Evolutionary conservation across 2,329 filamentous ascomycete genomes (phyloP).

Genomic region (Ilyonectria mors-panacis): DNA sequence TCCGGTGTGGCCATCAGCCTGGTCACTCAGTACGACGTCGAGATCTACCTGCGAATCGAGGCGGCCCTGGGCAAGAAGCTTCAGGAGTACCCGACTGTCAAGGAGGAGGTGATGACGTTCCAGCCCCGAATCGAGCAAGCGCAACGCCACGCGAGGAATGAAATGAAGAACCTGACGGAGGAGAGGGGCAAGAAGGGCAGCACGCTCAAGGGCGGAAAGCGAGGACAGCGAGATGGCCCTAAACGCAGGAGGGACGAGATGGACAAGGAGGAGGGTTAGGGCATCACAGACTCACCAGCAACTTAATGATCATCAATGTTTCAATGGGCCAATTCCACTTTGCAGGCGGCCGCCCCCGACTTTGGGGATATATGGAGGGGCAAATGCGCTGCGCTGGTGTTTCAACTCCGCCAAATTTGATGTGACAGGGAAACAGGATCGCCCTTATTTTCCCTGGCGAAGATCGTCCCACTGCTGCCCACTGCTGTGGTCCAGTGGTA

Average conservation of each 20-base stretch:
- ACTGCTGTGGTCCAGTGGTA: neutral
- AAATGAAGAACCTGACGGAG: slow-evolving; percentile 87
- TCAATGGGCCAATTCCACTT: neutral
- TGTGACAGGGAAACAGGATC: neutral
- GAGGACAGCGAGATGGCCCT: slow-evolving; percentile 59
- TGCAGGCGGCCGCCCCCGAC: neutral
- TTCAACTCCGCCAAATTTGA: neutral
- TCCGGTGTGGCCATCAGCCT: slow-evolving; percentile 85
- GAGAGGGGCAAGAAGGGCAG: slow-evolving; percentile 72
- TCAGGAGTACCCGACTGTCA: slow-evolving; percentile 76
- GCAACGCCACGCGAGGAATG: slow-evolving; percentile 81
- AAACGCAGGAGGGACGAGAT: slow-evolving; percentile 70
- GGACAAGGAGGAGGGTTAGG: slow-evolving; percentile 81
- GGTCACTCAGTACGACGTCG: slow-evolving; percentile 90
- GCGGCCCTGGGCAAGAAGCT: slow-evolving; percentile 85
- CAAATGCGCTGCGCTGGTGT: neutral
- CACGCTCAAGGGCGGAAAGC: slow-evolving; percentile 55
- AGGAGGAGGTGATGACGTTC: slow-evolving; percentile 90
- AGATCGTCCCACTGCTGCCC: neutral
- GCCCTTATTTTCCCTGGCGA: neutral
- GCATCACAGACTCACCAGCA: slow-evolving; percentile 4
- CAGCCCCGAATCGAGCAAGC: slow-evolving; percentile 85
- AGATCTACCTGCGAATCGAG: slow-evolving; percentile 86
- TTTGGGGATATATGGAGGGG: neutral
- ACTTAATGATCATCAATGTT: slow-evolving; percentile 15